Conservation (phyloP, 2,329 filamentous ascomycete species). For the Thermomyces lanuginosus region DNA sequence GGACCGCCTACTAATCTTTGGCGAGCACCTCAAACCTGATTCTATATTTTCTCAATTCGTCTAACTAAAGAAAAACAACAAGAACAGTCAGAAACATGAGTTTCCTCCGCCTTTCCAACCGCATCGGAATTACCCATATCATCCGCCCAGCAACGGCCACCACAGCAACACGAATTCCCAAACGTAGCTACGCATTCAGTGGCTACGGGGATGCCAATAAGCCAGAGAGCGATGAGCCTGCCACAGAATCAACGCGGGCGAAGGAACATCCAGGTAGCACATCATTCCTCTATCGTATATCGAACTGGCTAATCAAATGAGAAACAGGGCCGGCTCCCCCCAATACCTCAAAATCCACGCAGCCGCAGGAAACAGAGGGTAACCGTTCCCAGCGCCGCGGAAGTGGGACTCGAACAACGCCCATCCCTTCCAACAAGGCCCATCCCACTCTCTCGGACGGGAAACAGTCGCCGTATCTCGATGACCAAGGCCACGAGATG, state of each 20-base stretch:
- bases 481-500: constrained; percentile 12
- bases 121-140: not conserved
- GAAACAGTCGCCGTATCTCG: constrained; percentile 15
- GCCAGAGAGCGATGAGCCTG: too few species aligned
- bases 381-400: not conserved
- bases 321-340: constrained; percentile 11
- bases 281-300: not conserved
- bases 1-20: too few species aligned
- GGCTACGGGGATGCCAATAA: too few species aligned
- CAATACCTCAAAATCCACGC: constrained; percentile 6
- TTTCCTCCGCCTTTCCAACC: too few species aligned
- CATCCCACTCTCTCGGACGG: constrained; percentile 18
- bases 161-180: too few species aligned
- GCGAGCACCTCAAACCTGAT: too few species aligned
- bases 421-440: constrained; percentile 19
- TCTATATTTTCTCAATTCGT: too few species aligned
- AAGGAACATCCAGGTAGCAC: too few species aligned
- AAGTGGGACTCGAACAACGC: constrained; percentile 4
- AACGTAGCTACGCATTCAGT: too few species aligned
- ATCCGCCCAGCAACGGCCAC: not conserved
- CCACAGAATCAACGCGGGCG: too few species aligned
- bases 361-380: constrained; percentile 1
- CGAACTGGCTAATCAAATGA: not conserved
- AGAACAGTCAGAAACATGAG: too few species aligned
- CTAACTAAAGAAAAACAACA: too few species aligned